These are phyloP conservation scores for Eleusine indica DNA, from an alignment of 176 grass and related monocot species.

Conservation along the genomic window DNA sequence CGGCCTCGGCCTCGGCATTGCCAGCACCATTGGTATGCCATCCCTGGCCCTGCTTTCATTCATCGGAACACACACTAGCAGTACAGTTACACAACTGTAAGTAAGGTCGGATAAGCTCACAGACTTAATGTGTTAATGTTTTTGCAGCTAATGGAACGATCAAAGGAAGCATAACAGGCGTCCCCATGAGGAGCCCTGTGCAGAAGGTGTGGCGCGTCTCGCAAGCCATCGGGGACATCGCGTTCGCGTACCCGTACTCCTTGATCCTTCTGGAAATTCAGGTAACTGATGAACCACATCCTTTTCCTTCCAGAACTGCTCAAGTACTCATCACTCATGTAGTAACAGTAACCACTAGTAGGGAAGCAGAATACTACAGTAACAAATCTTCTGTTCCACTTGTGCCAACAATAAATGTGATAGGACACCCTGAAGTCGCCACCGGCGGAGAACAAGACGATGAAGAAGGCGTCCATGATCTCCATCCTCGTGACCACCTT, in stretches of 20 bases:
- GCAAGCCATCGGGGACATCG: conserved; percentile 69
- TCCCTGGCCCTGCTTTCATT: background rate
- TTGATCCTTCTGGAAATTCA: conserved; percentile 73
- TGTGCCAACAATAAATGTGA: background rate
- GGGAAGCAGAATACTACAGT: too few species aligned
- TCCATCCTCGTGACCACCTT: conserved; percentile 73
- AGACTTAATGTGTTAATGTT: background rate
- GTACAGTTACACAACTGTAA: background rate
- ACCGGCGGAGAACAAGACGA: conserved; percentile 77
- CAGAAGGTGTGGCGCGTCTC: conserved; percentile 73
- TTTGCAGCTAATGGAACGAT: conserved; percentile 64
- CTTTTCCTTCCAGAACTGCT: background rate
- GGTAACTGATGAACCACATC: conserved; percentile 15
- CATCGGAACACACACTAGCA: background rate
- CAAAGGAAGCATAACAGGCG: conserved; percentile 65
- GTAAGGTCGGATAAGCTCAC: background rate
- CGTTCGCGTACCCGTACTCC: conserved; percentile 67
- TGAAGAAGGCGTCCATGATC: conserved; percentile 72
- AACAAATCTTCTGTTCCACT: background rate
- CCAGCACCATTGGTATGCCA: conserved; percentile 59
- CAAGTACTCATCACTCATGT: background rate
- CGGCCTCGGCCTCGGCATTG: conserved; percentile 57
- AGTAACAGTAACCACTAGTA: background rate
- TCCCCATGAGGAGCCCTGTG: conserved; percentile 23
- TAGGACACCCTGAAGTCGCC: conserved; percentile 76